Percentiles rank a stretch among this genome's conserved stretches.
These are phyloP conservation scores for Aschersonia sp. DNA, from an alignment of 2,329 filamentous ascomycete species.

Conservation along the genomic window DNA sequence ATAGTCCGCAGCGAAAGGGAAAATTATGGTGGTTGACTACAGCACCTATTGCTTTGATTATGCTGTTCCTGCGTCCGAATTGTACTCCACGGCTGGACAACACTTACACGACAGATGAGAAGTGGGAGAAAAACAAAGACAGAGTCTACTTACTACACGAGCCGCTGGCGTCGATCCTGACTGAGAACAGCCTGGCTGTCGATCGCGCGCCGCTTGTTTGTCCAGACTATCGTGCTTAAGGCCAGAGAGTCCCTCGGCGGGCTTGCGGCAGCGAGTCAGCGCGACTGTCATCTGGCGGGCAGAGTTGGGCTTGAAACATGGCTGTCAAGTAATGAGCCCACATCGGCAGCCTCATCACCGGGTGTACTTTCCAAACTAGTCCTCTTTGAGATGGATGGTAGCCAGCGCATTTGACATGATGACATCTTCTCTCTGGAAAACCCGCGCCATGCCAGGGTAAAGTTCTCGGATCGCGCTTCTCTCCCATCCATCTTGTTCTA, in stretches of 20 bases:
- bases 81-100: too few relatives aligned
- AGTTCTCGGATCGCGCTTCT: background rate
- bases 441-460: background rate
- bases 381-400: background rate
- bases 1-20: background rate
- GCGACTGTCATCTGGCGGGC: background rate
- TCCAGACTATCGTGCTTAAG: background rate
- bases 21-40: too few relatives aligned
- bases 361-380: background rate
- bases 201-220: background rate
- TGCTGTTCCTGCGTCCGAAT: too few relatives aligned
- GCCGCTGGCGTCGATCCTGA: too few relatives aligned
- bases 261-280: background rate
- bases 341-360: background rate
- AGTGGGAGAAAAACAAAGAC: background rate
- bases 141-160: background rate
- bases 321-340: background rate
- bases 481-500: background rate
- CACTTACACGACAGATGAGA: too few relatives aligned
- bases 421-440: background rate
- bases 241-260: background rate
- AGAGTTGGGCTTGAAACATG: conserved; percentile 1
- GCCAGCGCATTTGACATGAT: background rate
- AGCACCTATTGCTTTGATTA: too few relatives aligned
- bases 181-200: background rate